Conservation (phyloP, 306 rosid species). For the Ziziphus jujuba region DNA sequence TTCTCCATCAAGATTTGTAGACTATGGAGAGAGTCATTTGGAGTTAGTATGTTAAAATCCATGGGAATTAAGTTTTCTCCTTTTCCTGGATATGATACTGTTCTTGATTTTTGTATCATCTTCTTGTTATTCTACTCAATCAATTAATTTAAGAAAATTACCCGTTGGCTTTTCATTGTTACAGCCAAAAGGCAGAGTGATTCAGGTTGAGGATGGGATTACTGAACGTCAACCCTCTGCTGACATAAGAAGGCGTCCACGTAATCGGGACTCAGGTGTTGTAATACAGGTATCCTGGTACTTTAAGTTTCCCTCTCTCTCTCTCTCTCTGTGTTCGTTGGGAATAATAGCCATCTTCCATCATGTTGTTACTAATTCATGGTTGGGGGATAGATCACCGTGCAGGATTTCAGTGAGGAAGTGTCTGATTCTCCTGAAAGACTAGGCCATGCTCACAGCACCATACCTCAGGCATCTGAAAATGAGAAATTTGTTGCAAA, state of each 20-base stretch:
- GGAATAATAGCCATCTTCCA: background rate
- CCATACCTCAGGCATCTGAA: slow-evolving; percentile 29
- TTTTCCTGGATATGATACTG: slow-evolving; percentile 12
- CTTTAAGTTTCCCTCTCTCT: slow-evolving; percentile 14
- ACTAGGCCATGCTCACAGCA: slow-evolving; percentile 18
- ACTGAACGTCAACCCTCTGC: slow-evolving; percentile 70
- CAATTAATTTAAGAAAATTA: slow-evolving; percentile 16
- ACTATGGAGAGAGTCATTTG: slow-evolving; percentile 14
- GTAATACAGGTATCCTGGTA: slow-evolving; percentile 60
- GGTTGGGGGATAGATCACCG: slow-evolving; percentile 53
- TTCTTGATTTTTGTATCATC: slow-evolving; percentile 8
- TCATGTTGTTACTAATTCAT: slow-evolving; percentile 29
- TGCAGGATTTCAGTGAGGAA: slow-evolving; percentile 46
- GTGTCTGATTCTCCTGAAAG: slow-evolving; percentile 32
- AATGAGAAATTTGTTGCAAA: slow-evolving; percentile 33
- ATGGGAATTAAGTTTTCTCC: slow-evolving; percentile 1
- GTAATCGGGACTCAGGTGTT: slow-evolving; percentile 58
- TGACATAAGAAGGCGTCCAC: slow-evolving; percentile 45
- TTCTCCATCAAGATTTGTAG: slow-evolving; percentile 26
- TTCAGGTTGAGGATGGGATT: slow-evolving; percentile 56
- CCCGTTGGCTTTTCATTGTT: slow-evolving; percentile 32
- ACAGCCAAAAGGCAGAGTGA: slow-evolving; percentile 72
- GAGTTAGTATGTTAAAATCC: slow-evolving; percentile 41
- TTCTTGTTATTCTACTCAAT: slow-evolving; percentile 19
- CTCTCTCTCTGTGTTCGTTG: too few relatives aligned